Evolutionary conservation across 2,329 filamentous ascomycete genomes (phyloP).

Genomic region (Paramyrothecium sp.): DNA sequence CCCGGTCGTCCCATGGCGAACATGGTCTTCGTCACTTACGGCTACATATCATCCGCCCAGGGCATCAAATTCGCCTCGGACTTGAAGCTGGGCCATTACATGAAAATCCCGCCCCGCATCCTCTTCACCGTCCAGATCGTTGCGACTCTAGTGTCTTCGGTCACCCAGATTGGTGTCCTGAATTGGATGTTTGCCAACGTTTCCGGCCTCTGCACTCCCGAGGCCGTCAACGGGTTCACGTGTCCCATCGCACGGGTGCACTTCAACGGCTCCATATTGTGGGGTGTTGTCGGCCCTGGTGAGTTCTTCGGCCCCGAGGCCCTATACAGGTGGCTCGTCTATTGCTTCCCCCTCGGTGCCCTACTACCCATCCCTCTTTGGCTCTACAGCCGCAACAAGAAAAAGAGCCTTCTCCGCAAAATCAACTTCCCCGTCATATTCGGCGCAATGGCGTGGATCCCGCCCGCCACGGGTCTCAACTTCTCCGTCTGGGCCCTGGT

Average conservation of each 20-base stretch:
- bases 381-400: constrained; percentile 62
- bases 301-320: constrained; percentile 79
- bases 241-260: constrained; percentile 85
- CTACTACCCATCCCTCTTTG: constrained; percentile 73
- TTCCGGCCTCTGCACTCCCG: constrained; percentile 71
- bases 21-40: constrained; percentile 92
- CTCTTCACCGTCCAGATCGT: constrained; percentile 77
- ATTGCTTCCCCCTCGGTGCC: constrained; percentile 78
- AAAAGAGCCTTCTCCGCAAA: constrained; percentile 65
- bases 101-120: constrained; percentile 81
- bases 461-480: constrained; percentile 81
- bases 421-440: constrained; percentile 83
- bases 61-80: constrained; percentile 88
- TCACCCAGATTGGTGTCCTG: constrained; percentile 80
- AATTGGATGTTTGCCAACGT: constrained; percentile 90
- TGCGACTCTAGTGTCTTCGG: constrained; percentile 71
- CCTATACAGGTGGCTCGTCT: constrained; percentile 74
- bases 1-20: constrained; percentile 85
- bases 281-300: constrained; percentile 80
- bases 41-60: constrained; percentile 85
- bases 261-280: constrained; percentile 87
- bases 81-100: constrained; percentile 83
- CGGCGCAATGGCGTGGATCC: constrained; percentile 81
- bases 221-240: constrained; percentile 83
- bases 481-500: constrained; percentile 86